Percentiles rank a stretch among this genome's conserved stretches.
Conservation (phyloP, 1,284 basidiomycete genomes). For the Pseudozyma thailandica region DNA sequence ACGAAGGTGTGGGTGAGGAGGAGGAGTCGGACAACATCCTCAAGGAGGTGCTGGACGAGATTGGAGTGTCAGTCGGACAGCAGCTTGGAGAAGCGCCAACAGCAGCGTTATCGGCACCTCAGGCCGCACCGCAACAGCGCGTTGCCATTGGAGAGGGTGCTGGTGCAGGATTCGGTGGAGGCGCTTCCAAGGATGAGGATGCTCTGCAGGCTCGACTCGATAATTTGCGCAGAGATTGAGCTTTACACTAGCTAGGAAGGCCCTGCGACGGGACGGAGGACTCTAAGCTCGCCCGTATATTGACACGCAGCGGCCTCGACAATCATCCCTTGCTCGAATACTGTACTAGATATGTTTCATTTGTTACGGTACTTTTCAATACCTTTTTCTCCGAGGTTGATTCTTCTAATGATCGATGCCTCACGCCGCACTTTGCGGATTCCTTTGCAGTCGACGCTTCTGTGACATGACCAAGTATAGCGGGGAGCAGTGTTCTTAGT, state of each 20-base stretch:
- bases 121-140: conserved; percentile 46
- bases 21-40: conserved; percentile 95
- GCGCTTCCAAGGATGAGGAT: conserved; percentile 59
- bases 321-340: neutral
- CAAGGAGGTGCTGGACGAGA: conserved; percentile 96
- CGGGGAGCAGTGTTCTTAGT: no score
- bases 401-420: no score
- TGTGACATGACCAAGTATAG: no score
- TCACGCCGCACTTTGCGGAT: no score
- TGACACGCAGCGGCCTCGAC: no score
- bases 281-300: no score
- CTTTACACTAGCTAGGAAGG: no score
- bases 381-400: no score
- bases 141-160: conserved; percentile 64
- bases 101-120: conserved; percentile 46
- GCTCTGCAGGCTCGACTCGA: conserved; percentile 65
- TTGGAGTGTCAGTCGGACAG: conserved; percentile 90
- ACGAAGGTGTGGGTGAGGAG: conserved; percentile 78
- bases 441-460: no score
- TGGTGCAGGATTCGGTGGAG: conserved; percentile 23
- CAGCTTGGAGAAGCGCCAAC: conserved; percentile 68
- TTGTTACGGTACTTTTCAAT: conserved; percentile 12
- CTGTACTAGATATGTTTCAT: conserved; percentile 1
- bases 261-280: no score
- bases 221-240: conserved; percentile 60